These are phyloP conservation scores for Allium sativum DNA, from an alignment of 106 monocot genomes.

Conservation along the genomic window DNA sequence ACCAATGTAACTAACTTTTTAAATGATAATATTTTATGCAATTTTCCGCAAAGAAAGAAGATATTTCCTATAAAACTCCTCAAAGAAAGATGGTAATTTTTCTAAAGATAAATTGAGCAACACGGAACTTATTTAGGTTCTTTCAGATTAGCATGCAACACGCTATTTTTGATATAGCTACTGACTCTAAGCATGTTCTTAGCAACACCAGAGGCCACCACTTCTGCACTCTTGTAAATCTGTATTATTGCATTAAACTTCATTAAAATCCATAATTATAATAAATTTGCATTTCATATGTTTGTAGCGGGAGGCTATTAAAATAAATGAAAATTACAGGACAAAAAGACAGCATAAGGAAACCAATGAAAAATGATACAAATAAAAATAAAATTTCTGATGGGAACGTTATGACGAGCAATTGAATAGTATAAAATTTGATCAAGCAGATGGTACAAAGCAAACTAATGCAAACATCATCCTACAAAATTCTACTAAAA, in stretches of 20 bases:
- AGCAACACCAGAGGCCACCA: slow-evolving; percentile 5
- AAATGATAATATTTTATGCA: too few species aligned
- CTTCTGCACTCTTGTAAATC: slow-evolving; percentile 3
- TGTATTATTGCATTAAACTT: background rate
- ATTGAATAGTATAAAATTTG: slow-evolving; percentile 6
- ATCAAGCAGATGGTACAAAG: slow-evolving; percentile 12
- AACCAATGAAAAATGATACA: slow-evolving; percentile 9
- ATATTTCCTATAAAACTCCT: too few species aligned
- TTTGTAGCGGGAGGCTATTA: too few species aligned
- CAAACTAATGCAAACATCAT: slow-evolving; percentile 14
- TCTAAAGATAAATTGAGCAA: too few species aligned
- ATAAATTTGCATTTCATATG: background rate
- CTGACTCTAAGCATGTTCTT: slow-evolving; percentile 2
- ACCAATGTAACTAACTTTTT: too few species aligned
- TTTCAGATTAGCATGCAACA: background rate
- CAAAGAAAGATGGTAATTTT: too few species aligned
- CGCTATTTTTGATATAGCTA: slow-evolving; percentile 5
- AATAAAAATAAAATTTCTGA: slow-evolving; percentile 6
- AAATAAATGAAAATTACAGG: too few species aligned
- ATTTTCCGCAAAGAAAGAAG: too few species aligned
- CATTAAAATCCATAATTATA: background rate
- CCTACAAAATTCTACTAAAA: too few species aligned
- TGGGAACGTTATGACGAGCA: slow-evolving; percentile 5
- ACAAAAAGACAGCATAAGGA: background rate
- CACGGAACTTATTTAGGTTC: slow-evolving; percentile 12